These are phyloP conservation scores for Sugiyamaella castrensis DNA, from an alignment of 1,139 yeast species.

Conservation along the genomic window DNA sequence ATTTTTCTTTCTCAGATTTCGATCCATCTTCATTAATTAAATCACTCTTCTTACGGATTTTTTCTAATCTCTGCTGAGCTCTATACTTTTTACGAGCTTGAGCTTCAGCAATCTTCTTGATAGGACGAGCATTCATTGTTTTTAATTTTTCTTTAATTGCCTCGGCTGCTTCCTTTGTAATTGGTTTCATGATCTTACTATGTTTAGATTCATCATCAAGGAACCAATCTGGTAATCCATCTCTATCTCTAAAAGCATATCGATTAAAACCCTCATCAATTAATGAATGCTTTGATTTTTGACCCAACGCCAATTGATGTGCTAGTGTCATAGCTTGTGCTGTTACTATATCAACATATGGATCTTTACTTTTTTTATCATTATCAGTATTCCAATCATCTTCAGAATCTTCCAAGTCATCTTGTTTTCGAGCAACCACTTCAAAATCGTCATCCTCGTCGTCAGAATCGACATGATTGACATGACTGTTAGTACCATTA, in stretches of 20 bases:
- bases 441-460: constrained; percentile 29
- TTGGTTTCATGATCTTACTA: constrained; percentile 82
- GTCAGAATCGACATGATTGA: constrained; percentile 20
- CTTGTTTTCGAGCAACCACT: constrained; percentile 28
- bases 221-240: constrained; percentile 94
- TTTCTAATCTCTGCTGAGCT: constrained; percentile 83
- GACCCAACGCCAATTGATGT: constrained; percentile 90
- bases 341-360: constrained; percentile 70
- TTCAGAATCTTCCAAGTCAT: constrained; percentile 28
- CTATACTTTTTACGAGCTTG: constrained; percentile 96
- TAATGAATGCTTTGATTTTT: constrained; percentile 75
- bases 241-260: constrained; percentile 86
- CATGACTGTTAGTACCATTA: constrained; percentile 11
- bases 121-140: constrained; percentile 94
- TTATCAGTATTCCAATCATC: constrained; percentile 33
- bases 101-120: constrained; percentile 96
- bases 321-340: constrained; percentile 98
- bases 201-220: constrained; percentile 86
- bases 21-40: constrained; percentile 82
- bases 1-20: constrained; percentile 88
- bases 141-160: constrained; percentile 88
- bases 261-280: constrained; percentile 89
- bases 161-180: constrained; percentile 93
- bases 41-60: constrained; percentile 91
- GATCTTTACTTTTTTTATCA: constrained; percentile 38